phyloP scores from a whole-genome alignment of 2,329 filamentous ascomycete species.

The Sclerotinia trifoliorum region DNA sequence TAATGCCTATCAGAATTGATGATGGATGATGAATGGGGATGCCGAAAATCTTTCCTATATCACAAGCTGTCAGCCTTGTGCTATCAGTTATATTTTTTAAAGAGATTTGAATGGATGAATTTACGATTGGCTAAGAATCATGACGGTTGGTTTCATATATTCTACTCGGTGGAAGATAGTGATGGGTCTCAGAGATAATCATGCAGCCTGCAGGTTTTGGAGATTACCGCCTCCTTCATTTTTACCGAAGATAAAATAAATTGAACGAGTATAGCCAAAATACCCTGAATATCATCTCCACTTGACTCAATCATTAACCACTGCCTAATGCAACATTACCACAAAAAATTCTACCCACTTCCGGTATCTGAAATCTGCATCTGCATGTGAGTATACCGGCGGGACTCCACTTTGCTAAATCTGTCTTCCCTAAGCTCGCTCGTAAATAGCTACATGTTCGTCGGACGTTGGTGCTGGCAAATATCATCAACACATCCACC shows the following conservation, averaged over 20 bases:
- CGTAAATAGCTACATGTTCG: constrained; percentile 3
- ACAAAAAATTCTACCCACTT: background rate
- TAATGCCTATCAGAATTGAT: background rate
- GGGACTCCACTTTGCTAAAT: background rate
- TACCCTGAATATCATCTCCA: constrained; percentile 6
- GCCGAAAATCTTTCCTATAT: background rate
- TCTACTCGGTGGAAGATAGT: background rate
- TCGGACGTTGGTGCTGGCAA: constrained; percentile 2
- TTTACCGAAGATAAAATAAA: constrained; percentile 6
- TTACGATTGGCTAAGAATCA: background rate
- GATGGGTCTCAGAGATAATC: constrained; percentile 4
- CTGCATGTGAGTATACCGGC: background rate
- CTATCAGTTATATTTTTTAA: background rate
- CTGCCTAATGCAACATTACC: constrained; percentile 13
- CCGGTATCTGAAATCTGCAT: background rate
- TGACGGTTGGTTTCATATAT: background rate
- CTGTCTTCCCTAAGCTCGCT: background rate
- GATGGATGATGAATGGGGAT: background rate
- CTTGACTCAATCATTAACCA: background rate
- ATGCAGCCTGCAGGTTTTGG: background rate
- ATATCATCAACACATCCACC: background rate
- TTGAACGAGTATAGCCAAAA: background rate
- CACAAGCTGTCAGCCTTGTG: constrained; percentile 13
- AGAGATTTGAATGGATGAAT: background rate
- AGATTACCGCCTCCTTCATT: constrained; percentile 2